Percentiles rank a stretch among this genome's conserved stretches.
Conservation (phyloP, 1,139 yeast genomes). For the Arxiozyma bovina region DNA sequence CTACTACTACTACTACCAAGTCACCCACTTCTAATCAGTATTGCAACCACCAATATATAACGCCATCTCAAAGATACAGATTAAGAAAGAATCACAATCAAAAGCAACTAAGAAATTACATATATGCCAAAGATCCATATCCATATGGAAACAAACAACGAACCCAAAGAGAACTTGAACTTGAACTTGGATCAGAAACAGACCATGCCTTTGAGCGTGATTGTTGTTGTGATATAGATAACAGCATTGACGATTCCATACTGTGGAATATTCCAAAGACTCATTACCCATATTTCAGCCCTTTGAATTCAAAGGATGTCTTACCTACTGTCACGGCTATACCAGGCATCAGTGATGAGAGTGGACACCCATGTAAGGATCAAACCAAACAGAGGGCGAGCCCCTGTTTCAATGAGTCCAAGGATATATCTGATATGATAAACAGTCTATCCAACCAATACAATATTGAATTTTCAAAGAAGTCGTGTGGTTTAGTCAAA, state of each 20-base stretch:
- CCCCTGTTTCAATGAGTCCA: conserved; percentile 12
- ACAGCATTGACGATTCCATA: conserved; percentile 30
- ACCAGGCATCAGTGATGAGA: conserved; percentile 26
- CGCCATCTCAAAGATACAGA: conserved; percentile 35
- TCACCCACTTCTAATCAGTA: conserved; percentile 18
- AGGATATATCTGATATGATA: conserved; percentile 33
- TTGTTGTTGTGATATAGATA: conserved; percentile 13
- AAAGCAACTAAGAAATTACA: conserved; percentile 3
- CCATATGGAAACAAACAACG: neutral
- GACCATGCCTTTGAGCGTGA: neutral
- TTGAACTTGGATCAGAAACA: too few species aligned
- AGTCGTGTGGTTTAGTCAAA: conserved; percentile 31
- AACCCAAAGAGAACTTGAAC: neutral
- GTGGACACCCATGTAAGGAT: neutral
- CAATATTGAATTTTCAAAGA: conserved; percentile 31
- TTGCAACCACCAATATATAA: conserved; percentile 32
- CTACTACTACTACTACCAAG: neutral
- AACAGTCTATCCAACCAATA: conserved; percentile 36
- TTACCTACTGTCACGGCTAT: conserved; percentile 33
- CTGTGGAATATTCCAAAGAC: conserved; percentile 39
- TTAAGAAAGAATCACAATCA: conserved; percentile 31
- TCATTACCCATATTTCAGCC: neutral
- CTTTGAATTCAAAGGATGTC: conserved; percentile 3
- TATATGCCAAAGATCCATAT: neutral
- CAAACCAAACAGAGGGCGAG: neutral